A percentile compares a stretch with the other conserved stretches of the same genome.
Evolutionary conservation across 2,329 filamentous ascomycete genomes (phyloP).

Genomic region (Dactylellina sp.): DNA sequence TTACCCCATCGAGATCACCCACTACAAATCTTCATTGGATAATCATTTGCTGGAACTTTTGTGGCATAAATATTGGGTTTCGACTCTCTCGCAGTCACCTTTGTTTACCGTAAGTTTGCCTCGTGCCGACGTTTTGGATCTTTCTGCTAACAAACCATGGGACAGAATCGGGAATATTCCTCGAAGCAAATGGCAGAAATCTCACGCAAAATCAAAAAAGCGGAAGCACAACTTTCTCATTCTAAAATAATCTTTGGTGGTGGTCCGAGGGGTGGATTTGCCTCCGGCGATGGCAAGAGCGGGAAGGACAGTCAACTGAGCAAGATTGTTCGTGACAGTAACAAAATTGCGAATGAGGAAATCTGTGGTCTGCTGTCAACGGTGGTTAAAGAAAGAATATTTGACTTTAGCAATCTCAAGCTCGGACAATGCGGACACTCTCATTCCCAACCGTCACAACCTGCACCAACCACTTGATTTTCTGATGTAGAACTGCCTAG

Average conservation of each 20-base stretch:
- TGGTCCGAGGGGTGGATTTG: conserved; percentile 58
- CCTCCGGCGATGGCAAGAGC: conserved; percentile 62
- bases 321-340: conserved; percentile 70
- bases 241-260: conserved; percentile 62
- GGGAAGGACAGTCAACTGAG: conserved; percentile 66
- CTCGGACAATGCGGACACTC: conserved; percentile 49
- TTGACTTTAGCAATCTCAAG: conserved; percentile 56
- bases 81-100: conserved; percentile 90
- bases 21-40: conserved; percentile 94
- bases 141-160: conserved; percentile 1
- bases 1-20: conserved; percentile 89
- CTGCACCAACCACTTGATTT: conserved; percentile 30
- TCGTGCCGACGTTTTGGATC: background rate
- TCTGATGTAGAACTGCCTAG: background rate
- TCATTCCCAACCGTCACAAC: conserved; percentile 41
- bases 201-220: conserved; percentile 81
- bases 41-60: conserved; percentile 84
- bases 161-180: conserved; percentile 83
- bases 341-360: conserved; percentile 71
- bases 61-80: conserved; percentile 99
- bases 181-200: conserved; percentile 93
- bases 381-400: conserved; percentile 61
- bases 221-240: conserved; percentile 63
- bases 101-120: conserved; percentile 72
- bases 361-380: conserved; percentile 64